phyloP scores from a whole-genome alignment of 805 yeast genomes.

The Yarrowia deformans region DNA sequence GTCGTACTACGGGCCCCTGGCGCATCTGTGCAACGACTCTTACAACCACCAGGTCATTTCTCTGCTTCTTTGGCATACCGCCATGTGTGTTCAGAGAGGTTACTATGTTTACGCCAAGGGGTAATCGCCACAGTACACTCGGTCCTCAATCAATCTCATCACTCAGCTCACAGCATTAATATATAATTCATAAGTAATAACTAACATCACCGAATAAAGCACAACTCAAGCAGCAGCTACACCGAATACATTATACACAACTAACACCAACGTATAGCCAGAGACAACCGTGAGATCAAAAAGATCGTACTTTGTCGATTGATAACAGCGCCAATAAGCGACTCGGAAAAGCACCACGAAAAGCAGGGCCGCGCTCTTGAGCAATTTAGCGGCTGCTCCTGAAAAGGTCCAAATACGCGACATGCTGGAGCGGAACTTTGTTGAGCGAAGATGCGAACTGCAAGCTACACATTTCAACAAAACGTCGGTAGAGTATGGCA shows the following conservation, averaged over 20 bases:
- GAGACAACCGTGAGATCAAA: too few relatives aligned
- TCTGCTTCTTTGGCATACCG: constrained; percentile 14
- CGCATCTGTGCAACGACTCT: constrained; percentile 1
- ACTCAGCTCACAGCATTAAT: not conserved
- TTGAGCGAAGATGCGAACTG: too few relatives aligned
- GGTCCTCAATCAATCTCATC: not conserved
- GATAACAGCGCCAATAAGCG: constrained; percentile 1
- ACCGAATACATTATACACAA: too few relatives aligned
- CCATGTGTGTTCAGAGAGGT: constrained; percentile 12
- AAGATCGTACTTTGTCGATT: not conserved
- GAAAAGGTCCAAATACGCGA: not conserved
- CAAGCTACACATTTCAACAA: too few relatives aligned
- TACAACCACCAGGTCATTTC: constrained; percentile 29
- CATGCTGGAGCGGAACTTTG: not conserved
- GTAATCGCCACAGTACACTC: not conserved
- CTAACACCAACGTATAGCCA: too few relatives aligned
- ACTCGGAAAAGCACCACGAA: not conserved
- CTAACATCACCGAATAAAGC: not conserved
- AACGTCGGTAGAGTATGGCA: too few relatives aligned
- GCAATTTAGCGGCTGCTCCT: not conserved
- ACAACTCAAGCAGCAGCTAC: too few relatives aligned
- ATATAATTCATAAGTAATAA: not conserved
- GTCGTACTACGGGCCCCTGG: constrained; percentile 2
- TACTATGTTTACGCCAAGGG: constrained; percentile 1
- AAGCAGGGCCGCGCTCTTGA: not conserved